Conservation (phyloP, 1,284 basidiomycete genomes). For the Pholiota adiposa region DNA sequence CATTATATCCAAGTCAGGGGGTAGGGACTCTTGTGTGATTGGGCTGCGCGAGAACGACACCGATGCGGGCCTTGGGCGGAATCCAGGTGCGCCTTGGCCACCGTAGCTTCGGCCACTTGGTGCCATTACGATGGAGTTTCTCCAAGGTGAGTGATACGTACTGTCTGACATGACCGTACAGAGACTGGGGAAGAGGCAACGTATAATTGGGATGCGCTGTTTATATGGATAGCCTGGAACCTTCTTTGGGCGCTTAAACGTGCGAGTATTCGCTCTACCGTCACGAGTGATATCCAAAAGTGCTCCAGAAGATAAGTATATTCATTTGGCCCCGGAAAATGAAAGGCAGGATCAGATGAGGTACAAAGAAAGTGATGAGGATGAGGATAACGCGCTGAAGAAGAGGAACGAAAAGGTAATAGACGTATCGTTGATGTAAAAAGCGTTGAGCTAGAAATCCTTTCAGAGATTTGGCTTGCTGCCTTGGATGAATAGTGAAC, state of each 20-base stretch:
- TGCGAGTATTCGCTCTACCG: conserved; percentile 2
- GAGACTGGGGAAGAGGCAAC: background rate
- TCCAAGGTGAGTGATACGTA: conserved; percentile 26
- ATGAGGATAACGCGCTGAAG: background rate
- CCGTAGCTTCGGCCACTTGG: conserved; percentile 21
- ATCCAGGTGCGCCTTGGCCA: conserved; percentile 11
- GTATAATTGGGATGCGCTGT: background rate
- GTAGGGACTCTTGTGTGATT: conserved; percentile 19
- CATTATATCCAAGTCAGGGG: conserved; percentile 36
- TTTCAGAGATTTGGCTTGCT: background rate
- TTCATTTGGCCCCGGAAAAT: background rate
- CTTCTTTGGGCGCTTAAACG: conserved; percentile 22
- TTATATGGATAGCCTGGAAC: conserved; percentile 11
- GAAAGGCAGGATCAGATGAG: background rate
- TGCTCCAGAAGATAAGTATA: conserved; percentile 6
- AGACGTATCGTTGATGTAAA: background rate
- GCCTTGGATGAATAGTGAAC: background rate
- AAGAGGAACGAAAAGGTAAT: conserved; percentile 3
- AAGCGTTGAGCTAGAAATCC: background rate
- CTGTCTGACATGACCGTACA: conserved; percentile 12
- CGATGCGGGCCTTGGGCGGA: conserved; percentile 7
- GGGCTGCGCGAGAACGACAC: conserved; percentile 3
- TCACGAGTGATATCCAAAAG: background rate
- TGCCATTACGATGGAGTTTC: conserved; percentile 27
- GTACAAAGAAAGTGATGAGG: background rate